Conservation (phyloP, 2,329 filamentous ascomycete genomes). For the Xylariales sp. region DNA sequence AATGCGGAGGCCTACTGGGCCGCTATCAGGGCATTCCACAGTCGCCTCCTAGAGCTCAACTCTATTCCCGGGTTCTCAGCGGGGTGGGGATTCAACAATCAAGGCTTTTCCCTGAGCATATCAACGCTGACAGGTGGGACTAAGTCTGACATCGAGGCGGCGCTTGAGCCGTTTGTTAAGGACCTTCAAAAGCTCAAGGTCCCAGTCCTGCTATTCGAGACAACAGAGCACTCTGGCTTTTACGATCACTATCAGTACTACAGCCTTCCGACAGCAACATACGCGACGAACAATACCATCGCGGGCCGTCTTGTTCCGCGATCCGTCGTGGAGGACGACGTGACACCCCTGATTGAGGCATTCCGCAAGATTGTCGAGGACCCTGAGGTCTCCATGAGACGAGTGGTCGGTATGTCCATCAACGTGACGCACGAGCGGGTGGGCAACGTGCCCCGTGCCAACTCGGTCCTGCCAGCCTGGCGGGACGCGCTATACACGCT, state of each 20-base stretch:
- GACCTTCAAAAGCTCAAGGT: too few species aligned
- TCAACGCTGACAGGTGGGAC: neutral
- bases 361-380: neutral
- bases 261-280: neutral
- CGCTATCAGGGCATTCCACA: slow-evolving; percentile 4
- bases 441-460: slow-evolving; percentile 9
- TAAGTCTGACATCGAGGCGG: too few species aligned
- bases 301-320: neutral
- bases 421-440: slow-evolving; percentile 5
- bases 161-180: too few species aligned
- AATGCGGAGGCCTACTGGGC: slow-evolving; percentile 2
- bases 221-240: too few species aligned
- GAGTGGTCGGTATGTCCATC: neutral
- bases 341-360: neutral
- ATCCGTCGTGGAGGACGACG: neutral
- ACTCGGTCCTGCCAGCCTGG: slow-evolving; percentile 30
- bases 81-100: neutral
- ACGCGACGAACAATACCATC: neutral
- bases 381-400: too few species aligned
- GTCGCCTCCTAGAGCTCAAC: slow-evolving; percentile 2
- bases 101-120: neutral
- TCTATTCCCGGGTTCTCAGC: slow-evolving; percentile 5
- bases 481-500: slow-evolving; percentile 16
- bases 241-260: neutral
- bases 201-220: too few species aligned